phyloP scores from a whole-genome alignment of 768 basidiomycete species.

The Boletus patriciae region DNA sequence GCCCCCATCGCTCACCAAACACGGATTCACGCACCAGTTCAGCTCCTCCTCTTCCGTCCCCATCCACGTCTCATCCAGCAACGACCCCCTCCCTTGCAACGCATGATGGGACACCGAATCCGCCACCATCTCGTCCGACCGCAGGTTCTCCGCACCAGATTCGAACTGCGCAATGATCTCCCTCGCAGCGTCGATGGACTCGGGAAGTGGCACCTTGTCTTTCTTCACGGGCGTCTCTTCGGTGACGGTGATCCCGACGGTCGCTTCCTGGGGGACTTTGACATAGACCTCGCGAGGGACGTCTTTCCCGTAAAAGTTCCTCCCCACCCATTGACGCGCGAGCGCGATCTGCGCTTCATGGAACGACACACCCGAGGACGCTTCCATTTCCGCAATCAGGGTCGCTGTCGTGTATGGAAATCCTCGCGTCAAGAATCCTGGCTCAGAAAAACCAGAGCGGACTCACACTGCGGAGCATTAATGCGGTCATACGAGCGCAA shows the following conservation, averaged over 20 bases:
- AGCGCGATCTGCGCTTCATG: constrained; percentile 86
- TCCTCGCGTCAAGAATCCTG: constrained; percentile 25
- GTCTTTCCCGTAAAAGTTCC: constrained; percentile 35
- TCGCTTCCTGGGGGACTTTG: constrained; percentile 51
- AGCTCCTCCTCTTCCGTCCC: constrained; percentile 84
- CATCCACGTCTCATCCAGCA: constrained; percentile 81
- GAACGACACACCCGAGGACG: constrained; percentile 74
- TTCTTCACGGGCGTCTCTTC: constrained; percentile 56
- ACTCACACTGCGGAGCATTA: constrained; percentile 67
- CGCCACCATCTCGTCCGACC: constrained; percentile 62
- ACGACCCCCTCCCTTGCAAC: constrained; percentile 55
- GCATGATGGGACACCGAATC: constrained; percentile 85
- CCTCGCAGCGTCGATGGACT: constrained; percentile 63
- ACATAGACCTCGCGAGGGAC: constrained; percentile 56
- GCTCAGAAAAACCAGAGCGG: not conserved
- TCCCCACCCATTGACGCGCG: constrained; percentile 70
- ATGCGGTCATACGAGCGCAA: constrained; percentile 89
- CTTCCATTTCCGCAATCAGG: constrained; percentile 69
- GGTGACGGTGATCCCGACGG: constrained; percentile 47
- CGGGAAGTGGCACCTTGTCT: constrained; percentile 67
- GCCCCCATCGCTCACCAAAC: not conserved
- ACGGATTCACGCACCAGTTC: constrained; percentile 55
- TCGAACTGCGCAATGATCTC: constrained; percentile 73
- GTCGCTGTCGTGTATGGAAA: constrained; percentile 28
- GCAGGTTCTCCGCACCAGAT: constrained; percentile 51